Conservation (phyloP, 768 basidiomycete species). For the Pisolithus microcarpus region DNA sequence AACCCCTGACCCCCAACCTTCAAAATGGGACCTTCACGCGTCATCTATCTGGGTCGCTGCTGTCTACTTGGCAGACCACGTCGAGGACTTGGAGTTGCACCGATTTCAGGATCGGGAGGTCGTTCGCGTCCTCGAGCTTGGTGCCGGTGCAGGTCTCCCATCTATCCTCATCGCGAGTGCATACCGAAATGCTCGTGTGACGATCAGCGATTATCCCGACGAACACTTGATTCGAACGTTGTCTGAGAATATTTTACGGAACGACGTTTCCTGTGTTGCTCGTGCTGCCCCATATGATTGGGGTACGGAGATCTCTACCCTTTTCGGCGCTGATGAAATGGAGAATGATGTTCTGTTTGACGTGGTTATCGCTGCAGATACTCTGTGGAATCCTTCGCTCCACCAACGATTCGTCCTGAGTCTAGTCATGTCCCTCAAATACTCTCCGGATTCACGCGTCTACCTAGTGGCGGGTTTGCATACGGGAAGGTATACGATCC, state of each 20-base stretch:
- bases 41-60: slow-evolving; percentile 72
- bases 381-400: slow-evolving; percentile 64
- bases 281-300: slow-evolving; percentile 54
- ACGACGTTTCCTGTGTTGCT: slow-evolving; percentile 42
- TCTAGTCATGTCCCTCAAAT: slow-evolving; percentile 42
- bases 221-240: slow-evolving; percentile 50
- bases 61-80: slow-evolving; percentile 58
- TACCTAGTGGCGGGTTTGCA: slow-evolving; percentile 71
- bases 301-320: slow-evolving; percentile 42
- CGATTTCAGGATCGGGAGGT: slow-evolving; percentile 14
- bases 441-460: slow-evolving; percentile 38
- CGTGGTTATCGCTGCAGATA: slow-evolving; percentile 65
- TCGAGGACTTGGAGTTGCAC: slow-evolving; percentile 40
- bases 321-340: slow-evolving; percentile 3
- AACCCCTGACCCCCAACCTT: slow-evolving; percentile 58
- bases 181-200: slow-evolving; percentile 35
- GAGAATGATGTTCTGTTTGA: slow-evolving; percentile 40
- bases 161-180: slow-evolving; percentile 57
- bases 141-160: slow-evolving; percentile 69
- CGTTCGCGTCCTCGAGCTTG: slow-evolving; percentile 56
- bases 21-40: slow-evolving; percentile 73
- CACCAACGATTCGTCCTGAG: slow-evolving; percentile 50
- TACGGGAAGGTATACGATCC: slow-evolving; percentile 67
- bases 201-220: slow-evolving; percentile 69
- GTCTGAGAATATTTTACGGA: slow-evolving; percentile 47